Base-by-base conservation (phyloP, 228 moss, liverwort and hornwort species). In the Sphagnum magellanicum region DNA sequence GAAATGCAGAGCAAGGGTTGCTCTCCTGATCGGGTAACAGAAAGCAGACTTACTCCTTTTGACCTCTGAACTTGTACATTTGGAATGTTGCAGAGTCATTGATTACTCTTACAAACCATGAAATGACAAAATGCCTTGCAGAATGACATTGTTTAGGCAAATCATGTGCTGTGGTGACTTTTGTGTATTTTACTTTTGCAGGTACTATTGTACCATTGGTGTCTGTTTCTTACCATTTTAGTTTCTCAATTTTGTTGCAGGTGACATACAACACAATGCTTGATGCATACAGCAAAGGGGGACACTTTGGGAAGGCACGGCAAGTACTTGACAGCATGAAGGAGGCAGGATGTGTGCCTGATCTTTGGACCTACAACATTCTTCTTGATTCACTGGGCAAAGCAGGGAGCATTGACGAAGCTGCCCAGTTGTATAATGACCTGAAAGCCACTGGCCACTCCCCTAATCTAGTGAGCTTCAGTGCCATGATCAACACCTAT, bases 231-330 rank as follows among this genome's bases (percentile, higher is more conserved):
- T 32, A 32, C 32, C 32, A 32, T 32, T 32, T 32, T 32, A 32
- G 32, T 32, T 32, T 32, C 32, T 32, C 3, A 32, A 32, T 32
- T 32, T 32, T 32, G 32, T 55, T 60, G 74, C 90, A 95, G 94
- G 95, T 96, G 47, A 96, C 96, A 8, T 96, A 89, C 69, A 96
- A 96, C 73, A 96, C 96, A 64, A 78, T 96, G 73, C 88, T 96
- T 11, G 92, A 89, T 79, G 86, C 96, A 48, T 96, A 96, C 61
- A 83, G 96, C 84, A 96, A 91, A 73, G 89, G 91, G 68, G 91
- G 91, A 65, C 84, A 87, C 66, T 84, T 87, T 68, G 16, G 73
- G 51, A 84, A 85, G 66, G 86, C 84, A 8, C 73, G 82, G 74
- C 84, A 84, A 60, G 84, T 96, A 11, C 73, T 96, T 65, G 77